These are phyloP conservation scores for Gnetum montanum DNA, from an alignment of 75 land plant genomes.

Conservation along the genomic window DNA sequence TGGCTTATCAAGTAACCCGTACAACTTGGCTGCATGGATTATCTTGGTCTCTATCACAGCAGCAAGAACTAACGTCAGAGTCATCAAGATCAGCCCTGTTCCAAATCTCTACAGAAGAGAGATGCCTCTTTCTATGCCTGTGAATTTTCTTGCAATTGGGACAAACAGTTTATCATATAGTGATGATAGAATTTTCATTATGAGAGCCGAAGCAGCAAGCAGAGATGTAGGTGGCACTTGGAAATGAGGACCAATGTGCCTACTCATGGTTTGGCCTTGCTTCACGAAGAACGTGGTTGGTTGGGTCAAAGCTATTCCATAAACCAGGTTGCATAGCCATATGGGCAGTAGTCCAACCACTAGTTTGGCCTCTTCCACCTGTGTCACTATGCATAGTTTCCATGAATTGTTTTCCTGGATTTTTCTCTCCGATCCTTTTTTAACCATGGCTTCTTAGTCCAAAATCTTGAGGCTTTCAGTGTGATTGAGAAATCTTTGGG, in stretches of 20 bases:
- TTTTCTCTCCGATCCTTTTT: no score
- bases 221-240: slow-evolving; percentile 24
- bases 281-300: slow-evolving; percentile 8
- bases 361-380: slow-evolving; percentile 38
- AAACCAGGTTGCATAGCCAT: slow-evolving; percentile 16
- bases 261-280: slow-evolving; percentile 27
- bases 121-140: slow-evolving; percentile 20
- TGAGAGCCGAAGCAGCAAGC: slow-evolving; percentile 4
- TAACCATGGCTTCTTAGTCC: no score
- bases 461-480: no score
- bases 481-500: no score
- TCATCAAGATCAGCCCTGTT: slow-evolving; percentile 15
- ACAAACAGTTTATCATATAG: slow-evolving; percentile 26
- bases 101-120: slow-evolving; percentile 22
- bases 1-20: slow-evolving; percentile 15
- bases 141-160: slow-evolving; percentile 14
- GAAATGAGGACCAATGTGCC: slow-evolving; percentile 19
- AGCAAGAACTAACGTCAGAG: slow-evolving; percentile 10
- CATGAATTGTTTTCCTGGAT: no score
- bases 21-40: neutral
- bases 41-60: slow-evolving; percentile 20
- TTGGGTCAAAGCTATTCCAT: slow-evolving; percentile 5
- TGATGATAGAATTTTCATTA: slow-evolving; percentile 1
- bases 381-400: slow-evolving; percentile 38
- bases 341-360: slow-evolving; percentile 28